Conservation (phyloP, 1,284 basidiomycete genomes). For the Amylostereum chailletii region DNA sequence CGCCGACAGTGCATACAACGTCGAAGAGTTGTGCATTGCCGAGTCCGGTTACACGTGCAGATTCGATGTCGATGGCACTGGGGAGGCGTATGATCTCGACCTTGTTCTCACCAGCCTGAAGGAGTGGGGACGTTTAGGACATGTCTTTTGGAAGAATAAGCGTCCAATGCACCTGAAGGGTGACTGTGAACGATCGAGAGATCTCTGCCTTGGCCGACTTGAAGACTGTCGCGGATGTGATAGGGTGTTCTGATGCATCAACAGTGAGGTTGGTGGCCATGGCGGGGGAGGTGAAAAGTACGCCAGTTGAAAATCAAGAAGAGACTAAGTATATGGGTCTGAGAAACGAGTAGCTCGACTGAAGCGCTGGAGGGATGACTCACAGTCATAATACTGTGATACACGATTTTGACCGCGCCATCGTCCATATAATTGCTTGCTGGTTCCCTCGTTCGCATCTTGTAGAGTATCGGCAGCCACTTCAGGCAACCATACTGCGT, state of each 20-base stretch:
- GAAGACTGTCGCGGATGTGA: constrained; percentile 29
- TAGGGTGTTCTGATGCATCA: constrained; percentile 19
- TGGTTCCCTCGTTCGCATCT: no score
- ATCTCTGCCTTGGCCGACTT: constrained; percentile 27
- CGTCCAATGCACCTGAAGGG: constrained; percentile 20
- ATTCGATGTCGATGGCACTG: constrained; percentile 36
- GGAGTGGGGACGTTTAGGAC: not conserved
- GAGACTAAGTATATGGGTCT: no score
- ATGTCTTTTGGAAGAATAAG: no score
- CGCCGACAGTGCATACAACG: constrained; percentile 32
- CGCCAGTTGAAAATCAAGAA: no score
- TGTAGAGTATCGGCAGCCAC: no score
- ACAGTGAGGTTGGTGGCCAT: constrained; percentile 9
- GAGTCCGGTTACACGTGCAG: constrained; percentile 38
- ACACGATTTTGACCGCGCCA: no score
- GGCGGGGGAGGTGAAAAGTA: not conserved
- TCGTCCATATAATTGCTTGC: no score
- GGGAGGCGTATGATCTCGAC: constrained; percentile 37
- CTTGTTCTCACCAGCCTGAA: constrained; percentile 40
- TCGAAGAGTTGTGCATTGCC: constrained; percentile 37
- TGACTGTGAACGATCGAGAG: constrained; percentile 21
- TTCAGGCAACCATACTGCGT: no score
- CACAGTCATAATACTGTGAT: no score
- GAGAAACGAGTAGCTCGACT: no score
- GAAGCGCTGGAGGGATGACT: no score